Conservation (phyloP, 495 filamentous ascomycete species). For the Talaromyces nanjingensis region DNA sequence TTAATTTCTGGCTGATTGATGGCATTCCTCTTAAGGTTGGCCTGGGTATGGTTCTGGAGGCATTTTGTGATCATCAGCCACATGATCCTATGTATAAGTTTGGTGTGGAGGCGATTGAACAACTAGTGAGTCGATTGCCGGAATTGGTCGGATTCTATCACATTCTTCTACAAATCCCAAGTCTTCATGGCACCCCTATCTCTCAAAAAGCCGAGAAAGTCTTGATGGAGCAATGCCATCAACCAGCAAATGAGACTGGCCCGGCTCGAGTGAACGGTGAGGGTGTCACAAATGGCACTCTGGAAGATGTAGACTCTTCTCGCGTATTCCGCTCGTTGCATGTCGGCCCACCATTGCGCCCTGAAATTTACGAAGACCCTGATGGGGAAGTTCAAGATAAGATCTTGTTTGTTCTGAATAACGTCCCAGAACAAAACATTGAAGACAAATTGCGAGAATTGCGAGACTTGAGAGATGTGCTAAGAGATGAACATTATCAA, state of each 20-base stretch:
- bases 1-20: constrained; percentile 82
- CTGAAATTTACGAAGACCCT: constrained; percentile 66
- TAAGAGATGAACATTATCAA: constrained; percentile 76
- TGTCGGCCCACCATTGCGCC: constrained; percentile 56
- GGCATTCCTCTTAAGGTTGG: constrained; percentile 86
- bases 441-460: constrained; percentile 72
- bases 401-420: constrained; percentile 93
- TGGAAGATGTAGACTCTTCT: constrained; percentile 48
- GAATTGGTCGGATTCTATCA: constrained; percentile 92
- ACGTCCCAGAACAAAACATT: constrained; percentile 83
- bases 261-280: constrained; percentile 29
- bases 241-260: constrained; percentile 27
- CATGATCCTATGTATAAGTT: constrained; percentile 96
- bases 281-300: constrained; percentile 54
- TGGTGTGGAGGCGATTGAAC: constrained; percentile 89
- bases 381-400: constrained; percentile 81
- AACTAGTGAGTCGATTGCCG: constrained; percentile 70
- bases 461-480: constrained; percentile 67
- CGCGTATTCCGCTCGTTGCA: constrained; percentile 67
- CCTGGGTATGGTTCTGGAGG: constrained; percentile 91
- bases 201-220: constrained; percentile 77
- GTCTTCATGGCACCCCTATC: constrained; percentile 75
- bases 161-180: constrained; percentile 70
- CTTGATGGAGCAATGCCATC: constrained; percentile 51
- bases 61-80: constrained; percentile 72